A percentile compares a stretch with the other conserved stretches of the same genome.
phyloP scores from a whole-genome alignment of 2,329 filamentous ascomycete species.

The Pseudogymnoascus sp. region DNA sequence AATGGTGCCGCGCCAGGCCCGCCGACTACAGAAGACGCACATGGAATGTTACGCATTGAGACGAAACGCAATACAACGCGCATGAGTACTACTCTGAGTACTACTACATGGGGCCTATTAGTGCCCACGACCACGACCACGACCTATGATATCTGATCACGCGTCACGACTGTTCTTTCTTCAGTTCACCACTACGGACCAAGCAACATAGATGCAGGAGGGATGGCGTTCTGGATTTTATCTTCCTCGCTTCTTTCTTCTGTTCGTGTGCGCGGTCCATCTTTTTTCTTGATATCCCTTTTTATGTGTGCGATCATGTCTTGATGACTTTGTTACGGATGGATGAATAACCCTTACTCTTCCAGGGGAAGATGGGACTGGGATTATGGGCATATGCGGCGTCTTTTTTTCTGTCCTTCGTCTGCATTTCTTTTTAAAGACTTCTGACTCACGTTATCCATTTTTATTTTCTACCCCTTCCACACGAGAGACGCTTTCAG shows the following conservation, averaged over 20 bases:
- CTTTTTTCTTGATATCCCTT: neutral
- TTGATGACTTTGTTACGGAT: neutral
- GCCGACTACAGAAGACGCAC: neutral
- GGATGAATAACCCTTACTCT: neutral
- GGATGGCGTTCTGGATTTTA: neutral
- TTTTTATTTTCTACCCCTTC: neutral
- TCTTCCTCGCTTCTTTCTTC: neutral
- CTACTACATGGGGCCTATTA: neutral
- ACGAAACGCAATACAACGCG: neutral
- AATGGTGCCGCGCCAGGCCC: neutral
- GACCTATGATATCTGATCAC: conserved; percentile 5
- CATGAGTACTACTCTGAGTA: neutral
- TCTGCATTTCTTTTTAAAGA: conserved; percentile 6
- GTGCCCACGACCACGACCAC: conserved; percentile 1
- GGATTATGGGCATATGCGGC: neutral
- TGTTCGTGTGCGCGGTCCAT: neutral
- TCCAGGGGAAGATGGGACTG: neutral
- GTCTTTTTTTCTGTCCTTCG: neutral
- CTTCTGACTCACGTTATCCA: conserved; percentile 2
- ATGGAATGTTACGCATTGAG: neutral
- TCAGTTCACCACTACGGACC: neutral
- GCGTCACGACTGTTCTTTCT: conserved; percentile 1
- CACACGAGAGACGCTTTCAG: neutral
- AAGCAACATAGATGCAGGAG: neutral
- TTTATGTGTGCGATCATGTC: neutral